A percentile compares a stretch with the other conserved stretches of the same genome.
phyloP scores from a whole-genome alignment of 176 grass and related monocot genomes.

The Musa beccarii region DNA sequence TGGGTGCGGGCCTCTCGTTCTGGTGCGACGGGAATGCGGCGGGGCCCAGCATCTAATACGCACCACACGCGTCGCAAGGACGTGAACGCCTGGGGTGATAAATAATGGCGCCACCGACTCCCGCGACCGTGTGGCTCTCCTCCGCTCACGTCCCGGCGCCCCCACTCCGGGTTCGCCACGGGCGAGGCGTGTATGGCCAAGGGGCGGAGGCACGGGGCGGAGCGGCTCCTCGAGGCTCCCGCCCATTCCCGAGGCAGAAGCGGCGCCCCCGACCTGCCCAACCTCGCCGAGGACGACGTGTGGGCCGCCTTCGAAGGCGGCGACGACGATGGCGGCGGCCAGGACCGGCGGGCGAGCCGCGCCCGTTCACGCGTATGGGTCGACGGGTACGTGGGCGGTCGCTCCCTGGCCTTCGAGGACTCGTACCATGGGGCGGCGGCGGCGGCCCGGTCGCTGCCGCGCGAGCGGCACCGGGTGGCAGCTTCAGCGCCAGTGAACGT shows the following conservation, averaged over 20 bases:
- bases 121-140: too few species aligned
- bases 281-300: slow-evolving; percentile 23
- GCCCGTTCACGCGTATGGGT: not conserved
- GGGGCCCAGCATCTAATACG: too few species aligned
- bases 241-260: not conserved
- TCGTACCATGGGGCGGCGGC: not conserved
- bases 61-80: too few species aligned
- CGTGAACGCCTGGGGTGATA: too few species aligned
- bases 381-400: slow-evolving; percentile 1
- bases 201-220: slow-evolving; percentile 18
- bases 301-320: slow-evolving; percentile 1
- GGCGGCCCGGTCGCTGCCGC: too few species aligned
- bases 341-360: not conserved
- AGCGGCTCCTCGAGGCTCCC: slow-evolving; percentile 7
- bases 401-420: slow-evolving; percentile 17
- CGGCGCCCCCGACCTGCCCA: not conserved
- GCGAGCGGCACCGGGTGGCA: not conserved
- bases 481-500: slow-evolving; percentile 20
- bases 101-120: too few species aligned
- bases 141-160: too few species aligned
- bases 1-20: too few species aligned
- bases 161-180: not conserved
- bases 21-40: too few species aligned
- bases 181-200: slow-evolving; percentile 15
- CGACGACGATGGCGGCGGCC: not conserved